Evolutionary conservation across 768 basidiomycete genomes (phyloP).

Genomic region (Asterophora parasitica): DNA sequence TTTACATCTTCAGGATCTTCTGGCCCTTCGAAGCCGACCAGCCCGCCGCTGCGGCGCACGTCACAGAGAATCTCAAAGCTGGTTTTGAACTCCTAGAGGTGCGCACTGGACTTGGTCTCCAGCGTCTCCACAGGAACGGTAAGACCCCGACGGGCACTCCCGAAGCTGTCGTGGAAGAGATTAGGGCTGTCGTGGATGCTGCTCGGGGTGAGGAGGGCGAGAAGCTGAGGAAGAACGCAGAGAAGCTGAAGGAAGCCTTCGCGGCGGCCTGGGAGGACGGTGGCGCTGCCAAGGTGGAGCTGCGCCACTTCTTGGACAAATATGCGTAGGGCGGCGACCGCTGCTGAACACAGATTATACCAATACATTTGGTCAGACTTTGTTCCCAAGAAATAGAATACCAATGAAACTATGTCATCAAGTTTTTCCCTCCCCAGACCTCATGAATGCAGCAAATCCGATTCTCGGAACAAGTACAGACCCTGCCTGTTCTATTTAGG

Average conservation of each 20-base stretch:
- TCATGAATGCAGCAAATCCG: no score
- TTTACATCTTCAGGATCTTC: conserved; percentile 13
- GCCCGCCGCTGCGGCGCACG: conserved; percentile 14
- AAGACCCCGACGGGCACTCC: conserved; percentile 10
- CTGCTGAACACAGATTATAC: no score
- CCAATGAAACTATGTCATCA: no score
- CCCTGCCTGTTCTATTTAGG: no score
- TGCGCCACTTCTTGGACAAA: conserved; percentile 1
- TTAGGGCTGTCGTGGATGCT: conserved; percentile 7
- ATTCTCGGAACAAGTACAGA: no score
- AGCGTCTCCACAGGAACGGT: conserved; percentile 9
- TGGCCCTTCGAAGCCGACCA: conserved; percentile 22
- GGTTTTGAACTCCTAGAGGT: conserved; percentile 20
- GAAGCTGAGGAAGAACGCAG: conserved; percentile 11
- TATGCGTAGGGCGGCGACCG: neutral
- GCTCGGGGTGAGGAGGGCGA: conserved; percentile 11
- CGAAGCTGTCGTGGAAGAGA: conserved; percentile 15
- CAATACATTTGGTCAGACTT: no score
- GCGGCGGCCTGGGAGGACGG: conserved; percentile 8
- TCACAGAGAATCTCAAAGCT: conserved; percentile 14
- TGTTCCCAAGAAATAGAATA: no score
- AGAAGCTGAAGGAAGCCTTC: conserved; percentile 5
- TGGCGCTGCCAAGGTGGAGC: conserved; percentile 5
- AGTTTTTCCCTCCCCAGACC: no score
- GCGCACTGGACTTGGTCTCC: conserved; percentile 15